These are phyloP conservation scores for Obelidium mucronatum DNA, from an alignment of 192 early-diverging fungal genomes.

Conservation along the genomic window DNA sequence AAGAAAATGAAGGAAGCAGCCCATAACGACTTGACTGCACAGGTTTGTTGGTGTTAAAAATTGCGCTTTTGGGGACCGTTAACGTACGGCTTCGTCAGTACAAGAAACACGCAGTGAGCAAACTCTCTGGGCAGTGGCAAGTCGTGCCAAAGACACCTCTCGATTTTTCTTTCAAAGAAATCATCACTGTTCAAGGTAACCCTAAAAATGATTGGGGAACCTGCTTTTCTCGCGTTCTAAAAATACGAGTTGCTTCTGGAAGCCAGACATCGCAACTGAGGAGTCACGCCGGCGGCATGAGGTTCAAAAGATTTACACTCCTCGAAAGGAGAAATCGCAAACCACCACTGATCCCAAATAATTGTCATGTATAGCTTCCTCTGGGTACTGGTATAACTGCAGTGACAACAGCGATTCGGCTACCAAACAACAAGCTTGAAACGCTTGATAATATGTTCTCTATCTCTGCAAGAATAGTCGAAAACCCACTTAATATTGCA, in stretches of 20 bases:
- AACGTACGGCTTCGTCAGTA: too few species aligned
- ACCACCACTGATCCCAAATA: too few species aligned
- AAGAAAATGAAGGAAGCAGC: too few species aligned
- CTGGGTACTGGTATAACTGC: background rate
- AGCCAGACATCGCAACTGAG: conserved; percentile 8
- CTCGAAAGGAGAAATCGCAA: too few species aligned
- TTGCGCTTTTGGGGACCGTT: too few species aligned
- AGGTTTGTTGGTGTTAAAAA: too few species aligned
- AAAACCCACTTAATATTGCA: conserved; percentile 23
- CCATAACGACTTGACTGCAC: too few species aligned
- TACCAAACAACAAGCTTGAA: conserved; percentile 21
- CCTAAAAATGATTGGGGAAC: background rate
- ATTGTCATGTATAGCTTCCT: background rate
- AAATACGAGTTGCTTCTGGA: background rate
- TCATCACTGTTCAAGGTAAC: background rate
- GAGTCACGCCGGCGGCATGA: conserved; percentile 17
- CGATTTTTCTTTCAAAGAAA: conserved; percentile 31
- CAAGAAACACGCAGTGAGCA: background rate
- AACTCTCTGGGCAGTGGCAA: conserved; percentile 20
- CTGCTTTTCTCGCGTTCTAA: background rate
- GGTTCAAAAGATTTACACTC: too few species aligned
- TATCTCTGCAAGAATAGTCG: conserved; percentile 1
- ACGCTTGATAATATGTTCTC: conserved; percentile 22
- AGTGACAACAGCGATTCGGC: conserved; percentile 32
- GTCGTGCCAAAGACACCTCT: conserved; percentile 24